These are phyloP conservation scores for Pichia thaimueangensis DNA, from an alignment of 805 yeast genomes.

Conservation along the genomic window DNA sequence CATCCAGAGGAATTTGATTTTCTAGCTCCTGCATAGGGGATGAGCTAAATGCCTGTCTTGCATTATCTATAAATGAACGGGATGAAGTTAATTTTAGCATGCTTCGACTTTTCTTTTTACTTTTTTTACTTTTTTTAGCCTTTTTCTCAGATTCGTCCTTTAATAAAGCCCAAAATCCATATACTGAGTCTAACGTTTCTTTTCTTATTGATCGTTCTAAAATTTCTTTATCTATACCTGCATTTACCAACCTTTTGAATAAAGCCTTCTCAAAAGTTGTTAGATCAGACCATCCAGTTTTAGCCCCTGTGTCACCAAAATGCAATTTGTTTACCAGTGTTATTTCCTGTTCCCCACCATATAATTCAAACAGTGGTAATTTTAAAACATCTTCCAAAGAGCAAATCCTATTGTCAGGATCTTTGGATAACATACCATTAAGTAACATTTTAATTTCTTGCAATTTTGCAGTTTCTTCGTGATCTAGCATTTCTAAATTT, in stretches of 20 bases:
- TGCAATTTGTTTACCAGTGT: slow-evolving; percentile 34
- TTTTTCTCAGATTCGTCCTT: slow-evolving; percentile 50
- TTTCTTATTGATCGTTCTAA: slow-evolving; percentile 52
- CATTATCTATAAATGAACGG: slow-evolving; percentile 20
- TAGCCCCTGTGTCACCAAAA: slow-evolving; percentile 27
- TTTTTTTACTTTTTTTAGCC: slow-evolving; percentile 26
- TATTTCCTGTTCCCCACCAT: slow-evolving; percentile 36
- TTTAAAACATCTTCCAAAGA: slow-evolving; percentile 43
- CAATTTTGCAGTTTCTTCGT: slow-evolving; percentile 18
- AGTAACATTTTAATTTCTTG: slow-evolving; percentile 49
- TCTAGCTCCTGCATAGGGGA: slow-evolving; percentile 5
- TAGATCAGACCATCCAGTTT: slow-evolving; percentile 7
- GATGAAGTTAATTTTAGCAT: slow-evolving; percentile 24
- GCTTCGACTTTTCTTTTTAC: slow-evolving; percentile 23
- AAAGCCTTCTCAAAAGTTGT: slow-evolving; percentile 58
- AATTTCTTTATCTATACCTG: slow-evolving; percentile 58
- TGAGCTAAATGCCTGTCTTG: slow-evolving; percentile 17
- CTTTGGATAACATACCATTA: slow-evolving; percentile 52
- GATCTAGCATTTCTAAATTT: slow-evolving; percentile 17
- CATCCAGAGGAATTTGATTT: background rate
- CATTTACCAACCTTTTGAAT: slow-evolving; percentile 49
- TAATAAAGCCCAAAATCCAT: slow-evolving; percentile 69
- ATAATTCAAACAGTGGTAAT: slow-evolving; percentile 44
- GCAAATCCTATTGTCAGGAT: slow-evolving; percentile 57
- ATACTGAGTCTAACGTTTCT: slow-evolving; percentile 60